These are phyloP conservation scores for Collybia mongolica DNA, from an alignment of 768 basidiomycete species.

Conservation along the genomic window DNA sequence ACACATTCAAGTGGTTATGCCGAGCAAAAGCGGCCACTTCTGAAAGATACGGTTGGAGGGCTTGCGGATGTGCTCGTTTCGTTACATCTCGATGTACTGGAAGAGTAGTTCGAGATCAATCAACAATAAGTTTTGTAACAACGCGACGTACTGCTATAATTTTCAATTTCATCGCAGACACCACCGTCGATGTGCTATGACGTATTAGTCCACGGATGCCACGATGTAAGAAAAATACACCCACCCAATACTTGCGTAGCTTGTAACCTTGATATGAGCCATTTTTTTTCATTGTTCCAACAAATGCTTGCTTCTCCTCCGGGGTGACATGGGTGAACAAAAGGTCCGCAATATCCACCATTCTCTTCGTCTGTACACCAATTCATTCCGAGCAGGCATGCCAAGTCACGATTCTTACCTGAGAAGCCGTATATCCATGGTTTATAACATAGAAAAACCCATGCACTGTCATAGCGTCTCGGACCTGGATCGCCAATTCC, in stretches of 20 bases:
- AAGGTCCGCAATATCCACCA: slow-evolving; percentile 41
- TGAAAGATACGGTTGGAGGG: slow-evolving; percentile 31
- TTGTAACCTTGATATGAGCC: slow-evolving; percentile 40
- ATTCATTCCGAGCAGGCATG: not conserved
- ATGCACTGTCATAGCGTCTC: slow-evolving; percentile 38
- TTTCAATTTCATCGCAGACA: slow-evolving; percentile 60
- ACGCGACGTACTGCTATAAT: slow-evolving; percentile 51
- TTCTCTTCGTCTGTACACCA: slow-evolving; percentile 33
- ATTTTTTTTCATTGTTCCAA: slow-evolving; percentile 27
- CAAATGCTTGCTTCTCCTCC: slow-evolving; percentile 38
- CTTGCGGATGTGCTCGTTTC: slow-evolving; percentile 30
- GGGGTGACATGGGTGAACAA: slow-evolving; percentile 32
- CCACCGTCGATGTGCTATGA: slow-evolving; percentile 60
- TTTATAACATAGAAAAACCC: slow-evolving; percentile 48
- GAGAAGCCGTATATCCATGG: slow-evolving; percentile 27
- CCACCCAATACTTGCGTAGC: slow-evolving; percentile 9
- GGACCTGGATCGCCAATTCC: slow-evolving; percentile 35
- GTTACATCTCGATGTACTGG: slow-evolving; percentile 33
- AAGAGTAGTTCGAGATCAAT: not conserved
- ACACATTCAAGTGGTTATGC: slow-evolving; percentile 35
- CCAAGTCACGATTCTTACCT: not conserved
- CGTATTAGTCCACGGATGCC: not conserved
- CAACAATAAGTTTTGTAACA: not conserved
- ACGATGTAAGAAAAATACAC: not conserved
- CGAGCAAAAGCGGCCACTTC: slow-evolving; percentile 33